Evolutionary conservation across 352 stramenopile genomes (phyloP), one percentile per base, ranked within the genome.

Genomic region (Pythium coloratum): DNA sequence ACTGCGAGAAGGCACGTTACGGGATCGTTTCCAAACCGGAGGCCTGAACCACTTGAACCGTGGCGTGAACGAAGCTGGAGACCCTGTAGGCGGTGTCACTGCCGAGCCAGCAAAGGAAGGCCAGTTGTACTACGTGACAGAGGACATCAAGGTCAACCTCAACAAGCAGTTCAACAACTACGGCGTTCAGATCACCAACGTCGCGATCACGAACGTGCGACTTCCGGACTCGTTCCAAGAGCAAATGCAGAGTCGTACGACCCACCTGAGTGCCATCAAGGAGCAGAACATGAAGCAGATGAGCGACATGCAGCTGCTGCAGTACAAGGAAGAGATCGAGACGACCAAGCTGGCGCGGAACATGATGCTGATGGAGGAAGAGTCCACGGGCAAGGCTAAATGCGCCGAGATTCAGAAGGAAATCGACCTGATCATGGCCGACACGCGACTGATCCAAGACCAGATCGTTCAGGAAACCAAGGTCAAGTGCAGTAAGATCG

Each of bases 251-350:
- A 79, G 77, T 61, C 84, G 81, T 50, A 91, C 84, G 47, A 79
- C 86, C 55, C 77, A 89, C 49, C 73, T 84, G 57, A 88, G 78
- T 62, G 73, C 82, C 34, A 83, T 90, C 73, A 82, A 86, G 47
- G 80, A 90, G 74, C 79, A 91, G 64, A 87, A 80, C 58, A 92
- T 91, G 85, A 87, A 91, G 69, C 85, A 90, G 62, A 81, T 89
- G 67, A 84, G 76, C 66, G 81, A 87, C 69, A 90, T 94, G 85
- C 80, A 90, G 70, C 67, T 84, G 68, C 72, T 94, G n/a, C 68
- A 76, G 57, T 82, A 80, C 69, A 80, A 82, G 68, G 76, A 84
- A 51, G 76, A 82, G 71, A 82, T 84, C 42, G 75, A 84, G 49
- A 81, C 75, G 49, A 80, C 75, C 26, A 83, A 85, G 54, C 59